A percentile compares a stretch with the other conserved stretches of the same genome.
Evolutionary conservation across 176 grass and related monocot species (phyloP).

Genomic region (Lolium perenne): DNA sequence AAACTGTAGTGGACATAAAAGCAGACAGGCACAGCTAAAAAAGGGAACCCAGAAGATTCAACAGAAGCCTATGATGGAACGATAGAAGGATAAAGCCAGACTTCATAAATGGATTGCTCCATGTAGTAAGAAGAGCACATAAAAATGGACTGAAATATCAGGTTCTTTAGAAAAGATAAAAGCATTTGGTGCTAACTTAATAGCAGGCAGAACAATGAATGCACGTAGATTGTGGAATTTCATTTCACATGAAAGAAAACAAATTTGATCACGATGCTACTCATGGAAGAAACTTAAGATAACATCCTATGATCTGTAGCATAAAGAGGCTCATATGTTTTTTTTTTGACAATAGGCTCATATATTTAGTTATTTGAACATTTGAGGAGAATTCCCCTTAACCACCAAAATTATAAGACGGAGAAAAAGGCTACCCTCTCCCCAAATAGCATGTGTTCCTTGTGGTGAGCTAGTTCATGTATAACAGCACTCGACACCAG

Average conservation of each 20-base stretch:
- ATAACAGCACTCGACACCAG: background rate
- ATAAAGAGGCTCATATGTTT: background rate
- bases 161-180: constrained; percentile 12
- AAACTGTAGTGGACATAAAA: constrained; percentile 14
- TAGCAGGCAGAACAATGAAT: constrained; percentile 24
- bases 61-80: constrained; percentile 6
- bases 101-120: constrained; percentile 3
- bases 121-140: constrained; percentile 21
- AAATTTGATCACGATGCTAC: background rate
- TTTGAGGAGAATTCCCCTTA: background rate
- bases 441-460: background rate
- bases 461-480: background rate
- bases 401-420: background rate
- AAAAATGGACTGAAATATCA: constrained; percentile 30
- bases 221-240: constrained; percentile 1
- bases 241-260: background rate
- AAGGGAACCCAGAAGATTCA: constrained; percentile 27
- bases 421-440: background rate
- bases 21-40: constrained; percentile 20
- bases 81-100: constrained; percentile 22
- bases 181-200: constrained; percentile 26
- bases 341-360: no score
- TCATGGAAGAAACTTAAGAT: constrained; percentile 1
- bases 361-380: background rate
- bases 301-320: background rate